These are phyloP conservation scores for Cyberlindnera japonica DNA, from an alignment of 805 yeast genomes.

Conservation along the genomic window DNA sequence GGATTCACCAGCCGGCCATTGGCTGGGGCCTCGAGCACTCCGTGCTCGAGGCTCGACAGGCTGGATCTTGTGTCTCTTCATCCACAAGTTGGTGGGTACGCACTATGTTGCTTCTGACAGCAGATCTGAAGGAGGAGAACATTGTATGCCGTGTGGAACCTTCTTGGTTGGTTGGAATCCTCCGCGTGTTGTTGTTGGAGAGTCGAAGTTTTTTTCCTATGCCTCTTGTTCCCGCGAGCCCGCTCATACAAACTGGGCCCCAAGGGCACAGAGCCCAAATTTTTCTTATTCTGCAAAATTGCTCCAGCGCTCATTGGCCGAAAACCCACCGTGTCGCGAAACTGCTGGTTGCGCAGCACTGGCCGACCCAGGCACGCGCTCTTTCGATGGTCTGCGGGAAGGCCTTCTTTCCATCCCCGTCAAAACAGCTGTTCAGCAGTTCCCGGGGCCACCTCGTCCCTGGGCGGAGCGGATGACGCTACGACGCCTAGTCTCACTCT, in stretches of 20 bases:
- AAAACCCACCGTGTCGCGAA: constrained; percentile 5
- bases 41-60: not conserved
- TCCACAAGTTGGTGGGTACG: constrained; percentile 11
- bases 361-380: constrained; percentile 1
- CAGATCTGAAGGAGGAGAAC: constrained; percentile 32
- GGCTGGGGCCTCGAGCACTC: constrained; percentile 5
- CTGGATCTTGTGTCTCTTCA: not conserved
- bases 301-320: constrained; percentile 27
- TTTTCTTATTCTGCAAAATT: constrained; percentile 18
- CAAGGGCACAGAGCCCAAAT: constrained; percentile 10
- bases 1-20: constrained; percentile 7
- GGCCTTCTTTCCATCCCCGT: too few species aligned
- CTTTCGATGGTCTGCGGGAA: too few species aligned
- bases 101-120: constrained; percentile 31
- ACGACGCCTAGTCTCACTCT: too few species aligned
- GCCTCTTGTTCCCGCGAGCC: constrained; percentile 1
- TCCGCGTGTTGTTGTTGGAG: constrained; percentile 5
- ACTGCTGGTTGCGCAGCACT: constrained; percentile 10
- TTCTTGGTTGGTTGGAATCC: constrained; percentile 3
- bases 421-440: not conserved
- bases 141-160: constrained; percentile 15
- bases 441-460: not conserved
- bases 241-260: not conserved
- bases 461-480: not conserved
- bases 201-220: constrained; percentile 10